phyloP scores from a whole-genome alignment of 2,329 filamentous ascomycete genomes.

The Fusarium sacchari region DNA sequence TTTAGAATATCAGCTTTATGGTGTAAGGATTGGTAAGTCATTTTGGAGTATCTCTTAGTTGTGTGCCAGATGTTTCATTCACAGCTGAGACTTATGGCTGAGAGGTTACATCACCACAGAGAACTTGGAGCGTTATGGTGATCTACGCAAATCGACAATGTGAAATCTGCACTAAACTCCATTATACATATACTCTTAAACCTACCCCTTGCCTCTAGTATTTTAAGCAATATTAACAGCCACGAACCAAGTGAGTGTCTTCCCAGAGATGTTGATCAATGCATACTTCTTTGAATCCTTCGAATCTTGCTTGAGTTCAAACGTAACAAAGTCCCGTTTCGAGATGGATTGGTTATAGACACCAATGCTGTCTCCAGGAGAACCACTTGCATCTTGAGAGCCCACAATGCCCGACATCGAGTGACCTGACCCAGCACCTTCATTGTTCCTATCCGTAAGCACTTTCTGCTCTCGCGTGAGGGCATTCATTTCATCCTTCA shows the following conservation, averaged over 20 bases:
- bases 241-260: background rate
- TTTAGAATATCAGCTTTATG: too few relatives aligned
- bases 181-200: background rate
- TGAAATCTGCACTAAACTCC: background rate
- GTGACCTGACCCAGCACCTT: background rate
- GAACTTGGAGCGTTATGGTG: background rate
- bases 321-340: background rate
- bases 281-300: background rate
- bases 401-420: background rate
- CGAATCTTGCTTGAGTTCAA: background rate
- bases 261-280: background rate
- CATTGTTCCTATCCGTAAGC: background rate
- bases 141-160: background rate
- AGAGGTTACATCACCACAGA: background rate
- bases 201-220: too few relatives aligned
- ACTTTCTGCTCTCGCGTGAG: background rate
- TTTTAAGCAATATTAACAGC: background rate
- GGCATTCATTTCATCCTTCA: background rate
- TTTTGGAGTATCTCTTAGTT: too few relatives aligned
- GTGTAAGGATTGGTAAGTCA: too few relatives aligned
- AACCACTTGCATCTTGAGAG: background rate
- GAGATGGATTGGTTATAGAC: background rate
- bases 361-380: background rate
- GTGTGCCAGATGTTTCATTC: too few relatives aligned
- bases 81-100: background rate